phyloP scores from a whole-genome alignment of 106 monocot genomes.

The Hemerocallis citrina region DNA sequence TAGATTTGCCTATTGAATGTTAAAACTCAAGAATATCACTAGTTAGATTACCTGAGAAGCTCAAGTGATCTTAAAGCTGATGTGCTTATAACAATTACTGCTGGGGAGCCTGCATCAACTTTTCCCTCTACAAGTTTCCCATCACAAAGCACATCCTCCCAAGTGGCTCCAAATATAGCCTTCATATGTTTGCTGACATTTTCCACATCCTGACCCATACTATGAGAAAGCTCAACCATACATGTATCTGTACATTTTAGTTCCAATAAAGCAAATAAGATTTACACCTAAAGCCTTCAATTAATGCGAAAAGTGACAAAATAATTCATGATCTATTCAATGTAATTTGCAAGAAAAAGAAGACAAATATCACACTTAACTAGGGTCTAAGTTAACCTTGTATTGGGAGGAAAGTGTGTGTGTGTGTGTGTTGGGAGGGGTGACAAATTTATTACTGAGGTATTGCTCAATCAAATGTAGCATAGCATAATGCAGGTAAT shows the following conservation, averaged over 20 bases:
- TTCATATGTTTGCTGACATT: constrained; percentile 68
- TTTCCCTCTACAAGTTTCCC: constrained; percentile 44
- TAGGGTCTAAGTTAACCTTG: too few species aligned
- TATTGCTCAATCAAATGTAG: too few species aligned
- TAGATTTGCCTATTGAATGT: neutral
- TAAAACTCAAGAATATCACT: neutral
- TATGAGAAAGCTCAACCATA: constrained; percentile 56
- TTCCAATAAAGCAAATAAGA: neutral
- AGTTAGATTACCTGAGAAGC: constrained; percentile 58
- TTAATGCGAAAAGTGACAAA: too few species aligned
- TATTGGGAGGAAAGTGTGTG: too few species aligned
- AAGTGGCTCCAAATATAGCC: constrained; percentile 42
- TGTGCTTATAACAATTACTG: constrained; percentile 58
- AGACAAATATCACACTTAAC: too few species aligned
- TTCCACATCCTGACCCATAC: constrained; percentile 45
- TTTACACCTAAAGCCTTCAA: neutral
- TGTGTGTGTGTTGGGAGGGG: too few species aligned
- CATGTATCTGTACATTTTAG: constrained; percentile 40
- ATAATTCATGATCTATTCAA: too few species aligned
- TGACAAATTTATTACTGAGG: too few species aligned
- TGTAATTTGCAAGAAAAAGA: too few species aligned
- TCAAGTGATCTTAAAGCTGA: constrained; percentile 85
- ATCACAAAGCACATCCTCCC: constrained; percentile 65
- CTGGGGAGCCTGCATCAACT: constrained; percentile 61
- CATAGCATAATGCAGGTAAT: too few species aligned